Evolutionary conservation across 2,329 filamentous ascomycete species (phyloP), one percentile per base, ranked within the genome.

Genomic region (Leptographium flavum): DNA sequence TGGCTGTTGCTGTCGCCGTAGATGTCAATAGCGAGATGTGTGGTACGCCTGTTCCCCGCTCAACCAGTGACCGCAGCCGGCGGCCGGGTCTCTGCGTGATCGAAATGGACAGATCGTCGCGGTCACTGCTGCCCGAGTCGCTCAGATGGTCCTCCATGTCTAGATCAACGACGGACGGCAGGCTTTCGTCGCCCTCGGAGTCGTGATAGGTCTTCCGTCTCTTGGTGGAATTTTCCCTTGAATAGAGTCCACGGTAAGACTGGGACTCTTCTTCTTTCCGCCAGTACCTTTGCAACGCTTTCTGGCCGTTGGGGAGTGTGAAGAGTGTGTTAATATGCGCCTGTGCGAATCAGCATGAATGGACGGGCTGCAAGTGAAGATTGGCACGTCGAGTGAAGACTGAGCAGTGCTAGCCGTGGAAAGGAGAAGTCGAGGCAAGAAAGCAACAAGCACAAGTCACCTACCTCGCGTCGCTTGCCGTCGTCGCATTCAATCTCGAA

Each of bases 401-500:
- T 10, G 15, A 21, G 2, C 27, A 30, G 21, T 17, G 5, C 3
- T 14, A 37, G 9, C 10, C 19, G 41, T n/a, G 2, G 15, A 35
- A 4, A 21, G 25, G 22, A 43, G 40, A 19, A 28, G 23, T 21
- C 22, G 6, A 22, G n/a, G 13, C 15, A 27, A 22, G 15, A 30
- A 21, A 45, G 23, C 23, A 22, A 25, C 22, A 30, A 37, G 10
- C 5, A 7, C 37, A 6, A 19, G 21, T 22, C n/a, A 23, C 53
- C 48, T 39, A 55, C 53, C 42, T 53, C 42, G 1, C 30, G 42
- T 6, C 30, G 30, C 15, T 35, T 30, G 4, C 51, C 50, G 37
- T 54, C 52, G 28, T 55, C 53, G 23, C 39, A 51, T 32, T 52
- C 51, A 13, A 54, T 17, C 7, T 45, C 43, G 30, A 44, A 55